Conservation (phyloP, 306 rosid genomes). For the Trifolium subterraneum region DNA sequence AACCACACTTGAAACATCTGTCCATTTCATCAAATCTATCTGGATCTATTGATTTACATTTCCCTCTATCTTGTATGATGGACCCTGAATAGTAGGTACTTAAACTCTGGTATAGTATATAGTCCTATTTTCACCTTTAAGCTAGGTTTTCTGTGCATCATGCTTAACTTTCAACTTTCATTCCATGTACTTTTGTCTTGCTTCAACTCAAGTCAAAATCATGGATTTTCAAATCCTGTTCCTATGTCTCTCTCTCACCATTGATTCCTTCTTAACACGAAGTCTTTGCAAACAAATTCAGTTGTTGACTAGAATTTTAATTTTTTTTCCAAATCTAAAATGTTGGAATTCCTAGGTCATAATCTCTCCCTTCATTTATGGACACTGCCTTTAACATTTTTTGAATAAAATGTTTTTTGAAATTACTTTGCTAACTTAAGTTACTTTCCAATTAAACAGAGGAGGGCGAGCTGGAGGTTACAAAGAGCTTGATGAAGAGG, state of each 20-base stretch:
- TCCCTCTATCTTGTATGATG: conserved; percentile 8
- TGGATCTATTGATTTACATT: background rate
- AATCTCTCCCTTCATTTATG: background rate
- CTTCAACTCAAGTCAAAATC: background rate
- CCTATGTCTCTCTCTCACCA: background rate
- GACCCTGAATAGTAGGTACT: background rate
- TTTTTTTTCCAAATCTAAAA: conserved; percentile 6
- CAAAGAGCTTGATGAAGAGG: conserved; percentile 99
- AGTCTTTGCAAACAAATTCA: background rate
- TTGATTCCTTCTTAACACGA: background rate
- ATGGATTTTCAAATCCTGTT: background rate
- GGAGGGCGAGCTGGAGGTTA: conserved; percentile 99
- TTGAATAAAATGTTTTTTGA: conserved; percentile 13
- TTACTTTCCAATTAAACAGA: conserved; percentile 53
- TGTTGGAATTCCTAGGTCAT: conserved; percentile 20
- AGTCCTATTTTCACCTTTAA: conserved; percentile 13
- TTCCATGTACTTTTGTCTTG: conserved; percentile 10
- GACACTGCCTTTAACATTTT: conserved; percentile 15
- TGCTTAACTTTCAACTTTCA: conserved; percentile 3
- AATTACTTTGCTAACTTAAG: conserved; percentile 32
- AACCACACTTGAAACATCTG: background rate
- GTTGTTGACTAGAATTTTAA: background rate
- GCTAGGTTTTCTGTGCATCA: background rate
- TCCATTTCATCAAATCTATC: background rate
- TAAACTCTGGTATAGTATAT: background rate